Evolutionary conservation across 768 basidiomycete species (phyloP), one percentile per base, ranked within the genome.

Genomic region (Thelephora aurantiotincta): DNA sequence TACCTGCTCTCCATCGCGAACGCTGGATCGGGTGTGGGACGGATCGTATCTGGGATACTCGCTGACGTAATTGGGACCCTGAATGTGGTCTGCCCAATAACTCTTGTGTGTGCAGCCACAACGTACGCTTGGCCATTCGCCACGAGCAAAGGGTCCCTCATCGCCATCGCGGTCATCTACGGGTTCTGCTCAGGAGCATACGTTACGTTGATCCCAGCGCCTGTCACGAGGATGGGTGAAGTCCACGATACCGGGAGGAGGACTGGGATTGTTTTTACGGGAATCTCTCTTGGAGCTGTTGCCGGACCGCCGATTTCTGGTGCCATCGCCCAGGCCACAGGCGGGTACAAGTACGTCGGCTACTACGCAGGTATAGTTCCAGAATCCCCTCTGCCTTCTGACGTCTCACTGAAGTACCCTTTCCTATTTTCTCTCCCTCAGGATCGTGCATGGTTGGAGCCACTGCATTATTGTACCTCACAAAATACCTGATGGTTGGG

Each of bases 121-220:
- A 83, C 84, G 0, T 78, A 77, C 53, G 65, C 66, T 3, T 90
- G 87, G 88, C 87, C 86, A 1, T 80, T 75, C 57, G 71, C 72
- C 0, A 61, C 55, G 35, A 68, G 58, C 22, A 54, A 71, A 45
- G 64, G 59, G 0, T 63, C 68, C 0, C 64, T 79, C 23, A 67
- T 83, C 2, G 72, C 62, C 6, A 58, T 87, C 35, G 67, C 75
- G 0, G 55, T 83, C 6, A 51, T 80, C 9, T 87, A 86, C 54
- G 84, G 84, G 77, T 82, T 82, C 46, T 63, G 72, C 0, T 80
- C 75, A 0, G 85, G 85, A 2, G 68, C 73, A 0, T 83, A 75
- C 50, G 72, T 77, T 6, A 70, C 75, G 13, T 61, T 85, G 6
- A 55, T 82, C 20, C 57, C 67, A 0, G 68, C 71, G 14, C 82